phyloP scores from a whole-genome alignment of 345 rosid species.

The Eucalyptus camaldulensis region DNA sequence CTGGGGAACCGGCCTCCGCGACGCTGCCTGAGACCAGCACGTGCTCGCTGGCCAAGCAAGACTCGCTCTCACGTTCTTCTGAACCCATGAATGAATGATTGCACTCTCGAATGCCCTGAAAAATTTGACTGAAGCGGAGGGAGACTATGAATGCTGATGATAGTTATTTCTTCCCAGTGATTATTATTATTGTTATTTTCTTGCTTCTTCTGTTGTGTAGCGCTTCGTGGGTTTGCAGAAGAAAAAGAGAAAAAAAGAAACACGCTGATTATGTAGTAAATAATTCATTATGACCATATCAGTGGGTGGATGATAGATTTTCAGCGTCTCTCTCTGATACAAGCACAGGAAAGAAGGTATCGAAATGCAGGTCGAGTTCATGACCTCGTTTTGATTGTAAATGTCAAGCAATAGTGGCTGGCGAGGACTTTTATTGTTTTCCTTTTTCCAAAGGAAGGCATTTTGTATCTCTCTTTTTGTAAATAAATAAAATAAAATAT shows the following conservation, averaged over 20 bases:
- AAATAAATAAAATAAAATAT: too few species aligned
- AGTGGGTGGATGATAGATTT: background rate
- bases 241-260: background rate
- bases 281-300: background rate
- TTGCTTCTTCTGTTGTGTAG: background rate
- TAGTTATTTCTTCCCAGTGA: background rate
- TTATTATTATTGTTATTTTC: background rate
- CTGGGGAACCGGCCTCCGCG: background rate
- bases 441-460: background rate
- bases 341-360: background rate
- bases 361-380: background rate
- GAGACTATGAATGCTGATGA: background rate
- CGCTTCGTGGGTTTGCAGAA: background rate
- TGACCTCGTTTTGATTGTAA: background rate
- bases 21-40: background rate
- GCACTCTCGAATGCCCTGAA: background rate
- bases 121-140: background rate
- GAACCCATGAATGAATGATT: background rate
- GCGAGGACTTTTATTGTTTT: background rate
- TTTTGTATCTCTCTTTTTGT: background rate
- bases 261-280: background rate
- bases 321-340: background rate
- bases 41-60: background rate
- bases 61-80: background rate
- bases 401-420: background rate